Base-by-base conservation (phyloP, 305 asterid species). In the Galium porrigens region DNA sequence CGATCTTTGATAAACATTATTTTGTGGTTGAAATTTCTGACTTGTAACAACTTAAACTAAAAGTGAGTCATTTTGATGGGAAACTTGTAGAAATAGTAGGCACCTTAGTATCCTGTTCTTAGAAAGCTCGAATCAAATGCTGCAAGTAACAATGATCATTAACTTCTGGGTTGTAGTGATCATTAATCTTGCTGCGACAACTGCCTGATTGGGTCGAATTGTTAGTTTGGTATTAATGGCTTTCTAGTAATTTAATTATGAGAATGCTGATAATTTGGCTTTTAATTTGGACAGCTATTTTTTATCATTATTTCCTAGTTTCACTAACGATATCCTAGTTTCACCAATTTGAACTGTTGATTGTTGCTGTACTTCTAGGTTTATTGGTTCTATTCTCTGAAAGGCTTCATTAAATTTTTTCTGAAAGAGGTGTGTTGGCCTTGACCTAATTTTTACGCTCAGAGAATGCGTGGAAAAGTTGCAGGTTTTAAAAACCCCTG, bases 381-480 rank as follows among this genome's bases (percentile, higher is more conserved):
- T 6, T 5, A 20, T 18, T 58, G 34, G 25, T 12, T 30, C 20
- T 56, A 15, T 33, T 65, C n/a, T 34, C 34, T 17, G 17, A 65
- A 65, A 15, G 61, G 51, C 49, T 42, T 42, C n/a, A 5, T 44
- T 37, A 0, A 14, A 14, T 1, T 14, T 11, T 44, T 12, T 44
- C 17, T 14, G 17, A 44, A 14, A 44, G 22, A 36, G 39, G 11
- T 22, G 32, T 27, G 77, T 80, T 61, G 69, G 70, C 90, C 94
- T 90, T 90, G 82, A 90, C 96, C 60, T 53, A 22, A 30, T 64
- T 66, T 72, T 76, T 76, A 94, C 99, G 85, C 97, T 90, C 71
- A 85, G 99, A 85, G 99, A 94, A 80, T 90, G 96, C 63, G 95
- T 94, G 61, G 97, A 94, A 85, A 94, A 94, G 74, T 76, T 94